Evolutionary conservation across 1,284 basidiomycete species (phyloP).

Genomic region (Puccinia horiana): DNA sequence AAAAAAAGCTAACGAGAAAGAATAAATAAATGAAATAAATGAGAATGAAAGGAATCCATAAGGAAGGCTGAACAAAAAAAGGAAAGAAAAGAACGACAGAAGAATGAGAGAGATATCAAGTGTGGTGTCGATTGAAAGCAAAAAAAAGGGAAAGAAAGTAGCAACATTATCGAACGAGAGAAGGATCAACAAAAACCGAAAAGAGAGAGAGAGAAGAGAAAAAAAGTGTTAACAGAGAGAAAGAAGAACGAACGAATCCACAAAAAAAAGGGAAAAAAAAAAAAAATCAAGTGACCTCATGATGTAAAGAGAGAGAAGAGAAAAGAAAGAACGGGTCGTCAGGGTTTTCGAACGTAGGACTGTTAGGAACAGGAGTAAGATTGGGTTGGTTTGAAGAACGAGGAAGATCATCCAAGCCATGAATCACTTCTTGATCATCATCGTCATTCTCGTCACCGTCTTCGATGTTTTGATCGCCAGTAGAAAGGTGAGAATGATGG

Average conservation of each 20-base stretch:
- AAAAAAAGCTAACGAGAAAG: too few relatives aligned
- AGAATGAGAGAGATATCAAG: too few relatives aligned
- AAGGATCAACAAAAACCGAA: background rate
- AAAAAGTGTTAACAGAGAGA: background rate
- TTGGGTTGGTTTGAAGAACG: background rate
- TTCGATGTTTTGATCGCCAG: background rate
- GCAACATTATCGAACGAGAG: too few relatives aligned
- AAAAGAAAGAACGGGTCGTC: conserved; percentile 35
- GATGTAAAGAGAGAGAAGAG: conserved; percentile 41
- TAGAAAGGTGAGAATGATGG: too few relatives aligned
- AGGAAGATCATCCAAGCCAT: too few relatives aligned
- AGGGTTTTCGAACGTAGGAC: background rate
- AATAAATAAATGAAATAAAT: background rate
- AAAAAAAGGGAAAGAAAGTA: too few relatives aligned
- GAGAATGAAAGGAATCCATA: background rate
- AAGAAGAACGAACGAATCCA: background rate
- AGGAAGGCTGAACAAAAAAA: background rate
- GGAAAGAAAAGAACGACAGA: background rate
- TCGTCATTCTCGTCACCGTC: background rate
- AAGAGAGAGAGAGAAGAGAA: background rate
- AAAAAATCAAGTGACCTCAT: conserved; percentile 14
- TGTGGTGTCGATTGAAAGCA: too few relatives aligned
- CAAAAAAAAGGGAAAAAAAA: background rate
- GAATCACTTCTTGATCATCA: background rate
- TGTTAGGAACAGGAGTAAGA: background rate